Base-by-base conservation (phyloP, 116 monocot species). In the Posidonia oceanica region DNA sequence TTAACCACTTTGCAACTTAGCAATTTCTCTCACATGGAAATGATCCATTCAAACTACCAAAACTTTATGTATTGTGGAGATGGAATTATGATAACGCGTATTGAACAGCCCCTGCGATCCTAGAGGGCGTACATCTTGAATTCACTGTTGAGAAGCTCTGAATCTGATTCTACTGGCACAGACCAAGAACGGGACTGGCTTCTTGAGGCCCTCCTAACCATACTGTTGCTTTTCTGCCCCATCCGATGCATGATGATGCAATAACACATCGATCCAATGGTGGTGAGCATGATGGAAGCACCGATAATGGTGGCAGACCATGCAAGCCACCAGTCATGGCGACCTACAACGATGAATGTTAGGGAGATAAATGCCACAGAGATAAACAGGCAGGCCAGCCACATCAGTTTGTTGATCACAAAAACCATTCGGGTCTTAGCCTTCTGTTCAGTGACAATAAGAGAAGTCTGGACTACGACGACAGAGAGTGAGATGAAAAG, bases 321-420 rank as follows among this genome's bases (percentile, higher is more conserved):
- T 0, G 92, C 92, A 38, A 97, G 71, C 96, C 96, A 97, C 74
- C 52, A 62, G 70, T 82, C 85, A 2, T 80, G 22, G n/a, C 40
- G 74, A 2, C 92, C 96, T 14, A 97, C 96, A 10, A 97, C 96
- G 16, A 97, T 71, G 54, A 85, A 91, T 1, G 89, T 87, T 14
- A 97, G 85, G 0, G 96, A 77, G 39, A 97, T 80, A 66, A 97
- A 97, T 7, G 96, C 79, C 16, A 79, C 71, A 0, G 87, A 89
- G 15, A 97, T 89, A 22, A 80, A 89, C 39, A 91, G 62, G 68
- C 96, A 97, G 0, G 96, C 96, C 42, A 89, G 54, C 96, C 96
- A 97, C 91, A 97, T 91, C 22, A 97, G 66, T 75, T 97, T 97
- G 88, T 97, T 97, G 66, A 97, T 91, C 59, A 97, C 80, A 54